Evolutionary conservation across 1,284 basidiomycete genomes (phyloP).

Genomic region (Phenoliferia sp.): DNA sequence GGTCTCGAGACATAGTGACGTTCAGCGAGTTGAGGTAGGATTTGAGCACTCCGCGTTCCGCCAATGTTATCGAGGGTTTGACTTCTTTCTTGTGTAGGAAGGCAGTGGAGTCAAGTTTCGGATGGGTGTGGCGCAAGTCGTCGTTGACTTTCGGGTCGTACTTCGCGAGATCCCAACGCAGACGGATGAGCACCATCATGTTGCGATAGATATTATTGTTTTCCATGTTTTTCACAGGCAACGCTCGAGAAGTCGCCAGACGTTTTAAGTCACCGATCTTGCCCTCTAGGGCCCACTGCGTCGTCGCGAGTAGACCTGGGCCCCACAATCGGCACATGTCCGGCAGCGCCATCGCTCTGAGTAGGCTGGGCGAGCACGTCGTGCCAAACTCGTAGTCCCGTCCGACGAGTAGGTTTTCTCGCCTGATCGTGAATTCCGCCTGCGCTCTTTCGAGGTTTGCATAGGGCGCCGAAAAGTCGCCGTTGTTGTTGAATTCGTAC

Average conservation of each 20-base stretch:
- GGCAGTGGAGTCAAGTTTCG: not conserved
- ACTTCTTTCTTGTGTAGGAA: not conserved
- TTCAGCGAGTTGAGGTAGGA: not conserved
- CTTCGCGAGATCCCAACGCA: not conserved
- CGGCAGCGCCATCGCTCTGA: too few relatives aligned
- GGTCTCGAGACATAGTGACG: too few relatives aligned
- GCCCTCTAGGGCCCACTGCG: not conserved
- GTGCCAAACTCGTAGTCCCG: too few relatives aligned
- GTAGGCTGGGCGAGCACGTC: too few relatives aligned
- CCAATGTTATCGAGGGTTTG: not conserved
- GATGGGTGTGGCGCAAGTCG: not conserved
- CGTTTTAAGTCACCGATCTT: not conserved
- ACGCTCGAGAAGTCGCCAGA: not conserved
- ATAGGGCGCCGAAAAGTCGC: too few relatives aligned
- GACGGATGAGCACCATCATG: not conserved
- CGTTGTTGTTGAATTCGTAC: too few relatives aligned
- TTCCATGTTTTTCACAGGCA: not conserved
- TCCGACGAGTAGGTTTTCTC: too few relatives aligned
- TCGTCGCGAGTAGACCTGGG: not conserved
- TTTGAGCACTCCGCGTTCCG: not conserved
- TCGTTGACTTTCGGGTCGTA: not conserved
- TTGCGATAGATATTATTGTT: not conserved
- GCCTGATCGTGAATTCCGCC: too few relatives aligned
- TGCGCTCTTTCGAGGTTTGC: too few relatives aligned
- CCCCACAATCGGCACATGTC: not conserved